Percentiles rank a stretch among this genome's conserved stretches.
phyloP scores from a whole-genome alignment of 129 eudicot species.

The Arctium minus region DNA sequence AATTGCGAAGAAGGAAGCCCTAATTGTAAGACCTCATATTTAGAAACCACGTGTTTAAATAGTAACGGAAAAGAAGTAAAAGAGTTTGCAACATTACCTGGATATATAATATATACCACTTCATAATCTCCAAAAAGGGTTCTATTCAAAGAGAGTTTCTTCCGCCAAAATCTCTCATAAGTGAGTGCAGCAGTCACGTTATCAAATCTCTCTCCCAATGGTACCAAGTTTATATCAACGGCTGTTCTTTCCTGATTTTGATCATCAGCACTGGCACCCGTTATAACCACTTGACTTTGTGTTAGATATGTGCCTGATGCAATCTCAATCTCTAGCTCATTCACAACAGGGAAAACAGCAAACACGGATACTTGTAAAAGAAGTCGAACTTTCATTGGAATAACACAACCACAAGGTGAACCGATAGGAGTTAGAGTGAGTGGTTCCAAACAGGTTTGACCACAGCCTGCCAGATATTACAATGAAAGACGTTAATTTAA shows the following conservation, averaged over 20 bases:
- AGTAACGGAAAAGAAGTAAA: not conserved
- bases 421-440: conserved; percentile 58
- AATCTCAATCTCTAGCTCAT: conserved; percentile 74
- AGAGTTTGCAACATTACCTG: conserved; percentile 45
- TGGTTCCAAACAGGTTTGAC: conserved; percentile 67
- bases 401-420: conserved; percentile 73
- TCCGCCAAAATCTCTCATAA: conserved; percentile 54
- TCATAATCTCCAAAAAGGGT: conserved; percentile 79
- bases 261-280: conserved; percentile 75
- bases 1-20: conserved; percentile 65
- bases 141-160: conserved; percentile 68
- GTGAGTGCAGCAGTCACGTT: conserved; percentile 69
- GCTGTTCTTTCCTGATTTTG: conserved; percentile 56
- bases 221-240: conserved; percentile 76
- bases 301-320: conserved; percentile 69
- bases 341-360: conserved; percentile 61
- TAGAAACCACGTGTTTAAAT: conserved; percentile 1
- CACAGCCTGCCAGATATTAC: conserved; percentile 55
- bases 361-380: conserved; percentile 55
- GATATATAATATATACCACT: conserved; percentile 55
- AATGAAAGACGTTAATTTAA: not conserved
- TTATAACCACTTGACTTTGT: conserved; percentile 71
- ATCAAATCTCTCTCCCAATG: conserved; percentile 78
- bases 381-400: conserved; percentile 80
- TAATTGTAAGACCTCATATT: conserved; percentile 23